Evolutionary conservation across 306 rosid species (phyloP), one percentile per base, ranked within the genome.

Genomic region (Trifolium subterraneum): DNA sequence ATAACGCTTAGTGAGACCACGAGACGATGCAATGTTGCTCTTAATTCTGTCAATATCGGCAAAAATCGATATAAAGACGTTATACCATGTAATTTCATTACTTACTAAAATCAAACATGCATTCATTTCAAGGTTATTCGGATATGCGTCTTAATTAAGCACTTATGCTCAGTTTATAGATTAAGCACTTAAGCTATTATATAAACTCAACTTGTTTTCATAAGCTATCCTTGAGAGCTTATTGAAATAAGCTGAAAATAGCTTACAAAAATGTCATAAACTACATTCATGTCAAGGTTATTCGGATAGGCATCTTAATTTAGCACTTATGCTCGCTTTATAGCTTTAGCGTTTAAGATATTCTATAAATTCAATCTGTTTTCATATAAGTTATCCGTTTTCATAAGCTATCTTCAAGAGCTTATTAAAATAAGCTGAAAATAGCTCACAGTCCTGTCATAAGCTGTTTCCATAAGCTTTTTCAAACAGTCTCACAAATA

Each of bases 21-120:
- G 77, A 85, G 79, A 42, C 86, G 81, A 33, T 84, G 93, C 80
- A 72, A 75, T 18, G 93, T 91, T 54, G 98, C 95, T 75, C 73
- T 86, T 44, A 85, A 90, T 67, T 50, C 61, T 6, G 96, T 87
- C 61, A 94, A 94, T 86, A n/a, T 63, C 76, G 42, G 48, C 85
- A 94, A 94, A 64, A 94, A 94, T 56, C 92, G 97, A 8, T 94
- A 94, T 67, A 68, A 77, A 0, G 90, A 91, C 76, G 95, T 91
- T 19, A 3, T 94, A 52, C 96, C 98, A 52, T 94, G 98, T 93
- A 90, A 59, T 56, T 83, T 62, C 20, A 39, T 12, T 4, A 25
- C 59, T 16, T 25, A n/a, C 31, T 11, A 13, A 15, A 47, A 19
- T 70, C 25, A 39, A 4, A 54, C 41, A 47, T 70, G 68, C 61